A percentile compares a stretch with the other conserved stretches of the same genome.
These are phyloP conservation scores for Apiospora malaysiana DNA, from an alignment of 2,329 filamentous ascomycete genomes.

Conservation along the genomic window DNA sequence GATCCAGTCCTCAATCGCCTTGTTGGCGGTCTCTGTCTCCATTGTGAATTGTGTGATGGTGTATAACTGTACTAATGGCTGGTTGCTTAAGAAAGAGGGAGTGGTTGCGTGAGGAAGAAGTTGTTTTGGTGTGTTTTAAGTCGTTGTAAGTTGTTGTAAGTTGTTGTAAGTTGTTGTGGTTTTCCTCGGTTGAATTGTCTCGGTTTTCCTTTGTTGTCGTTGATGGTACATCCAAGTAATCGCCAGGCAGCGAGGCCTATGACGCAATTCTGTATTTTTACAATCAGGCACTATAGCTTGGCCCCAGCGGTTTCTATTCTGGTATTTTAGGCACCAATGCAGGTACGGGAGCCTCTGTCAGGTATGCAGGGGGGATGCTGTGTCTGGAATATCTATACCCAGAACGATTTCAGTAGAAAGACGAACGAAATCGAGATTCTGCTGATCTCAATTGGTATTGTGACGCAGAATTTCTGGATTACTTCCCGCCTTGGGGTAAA, in stretches of 20 bases:
- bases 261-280: background rate
- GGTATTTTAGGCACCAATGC: background rate
- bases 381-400: too few species aligned
- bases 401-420: too few species aligned
- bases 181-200: background rate
- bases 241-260: background rate
- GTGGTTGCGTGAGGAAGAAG: background rate
- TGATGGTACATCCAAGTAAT: background rate
- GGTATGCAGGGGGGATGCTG: too few species aligned
- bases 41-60: background rate
- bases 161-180: background rate
- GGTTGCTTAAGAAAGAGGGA: too few species aligned
- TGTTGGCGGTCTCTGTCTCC: constrained; percentile 16
- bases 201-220: too few species aligned
- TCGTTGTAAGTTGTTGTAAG: too few species aligned
- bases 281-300: background rate
- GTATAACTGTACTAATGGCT: background rate
- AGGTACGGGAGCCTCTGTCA: background rate
- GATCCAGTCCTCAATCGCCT: constrained; percentile 19
- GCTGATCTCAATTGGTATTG: too few species aligned
- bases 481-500: too few species aligned
- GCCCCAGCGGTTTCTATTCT: background rate
- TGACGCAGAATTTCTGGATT: background rate
- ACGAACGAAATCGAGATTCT: too few species aligned
- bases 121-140: background rate